These are phyloP conservation scores for Botryotinia convoluta DNA, from an alignment of 2,329 filamentous ascomycete genomes.

Conservation along the genomic window DNA sequence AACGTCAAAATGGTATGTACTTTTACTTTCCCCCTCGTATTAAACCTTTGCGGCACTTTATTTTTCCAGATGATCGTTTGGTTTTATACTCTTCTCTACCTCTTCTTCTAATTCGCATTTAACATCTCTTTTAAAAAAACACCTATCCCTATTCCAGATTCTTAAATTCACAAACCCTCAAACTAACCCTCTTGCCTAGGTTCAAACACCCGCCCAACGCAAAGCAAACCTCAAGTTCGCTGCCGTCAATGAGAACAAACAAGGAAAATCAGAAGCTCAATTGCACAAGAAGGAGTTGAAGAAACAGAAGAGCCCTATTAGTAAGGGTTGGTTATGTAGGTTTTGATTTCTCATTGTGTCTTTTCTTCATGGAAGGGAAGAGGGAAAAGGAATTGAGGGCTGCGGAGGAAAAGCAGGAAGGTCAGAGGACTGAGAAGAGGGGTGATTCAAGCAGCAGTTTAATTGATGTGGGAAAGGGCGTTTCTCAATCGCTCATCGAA, in stretches of 20 bases:
- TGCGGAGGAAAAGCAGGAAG: background rate
- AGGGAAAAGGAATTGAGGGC: background rate
- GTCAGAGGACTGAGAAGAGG: background rate
- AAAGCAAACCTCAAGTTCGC: conserved; percentile 77
- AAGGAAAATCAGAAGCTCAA: conserved; percentile 68
- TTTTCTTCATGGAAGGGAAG: background rate
- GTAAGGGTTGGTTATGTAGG: conserved; percentile 62
- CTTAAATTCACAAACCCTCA: background rate
- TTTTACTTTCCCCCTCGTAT: too few relatives aligned
- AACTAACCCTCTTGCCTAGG: conserved; percentile 47
- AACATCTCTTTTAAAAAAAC: background rate
- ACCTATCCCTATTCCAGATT: background rate
- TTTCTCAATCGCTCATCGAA: background rate
- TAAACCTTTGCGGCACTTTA: too few relatives aligned
- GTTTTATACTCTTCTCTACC: background rate
- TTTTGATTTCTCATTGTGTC: conserved; percentile 22
- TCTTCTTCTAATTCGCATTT: background rate
- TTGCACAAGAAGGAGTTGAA: conserved; percentile 56
- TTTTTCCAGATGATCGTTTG: background rate
- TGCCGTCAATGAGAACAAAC: conserved; percentile 68
- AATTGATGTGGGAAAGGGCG: background rate
- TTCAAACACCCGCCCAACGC: conserved; percentile 82
- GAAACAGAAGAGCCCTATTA: conserved; percentile 52
- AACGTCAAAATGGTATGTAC: conserved; percentile 4
- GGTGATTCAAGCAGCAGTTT: too few relatives aligned